Percentiles rank a stretch among this genome's conserved stretches.
Conservation (phyloP, 805 yeast genomes). For the Zygotorulaspora sp. region DNA sequence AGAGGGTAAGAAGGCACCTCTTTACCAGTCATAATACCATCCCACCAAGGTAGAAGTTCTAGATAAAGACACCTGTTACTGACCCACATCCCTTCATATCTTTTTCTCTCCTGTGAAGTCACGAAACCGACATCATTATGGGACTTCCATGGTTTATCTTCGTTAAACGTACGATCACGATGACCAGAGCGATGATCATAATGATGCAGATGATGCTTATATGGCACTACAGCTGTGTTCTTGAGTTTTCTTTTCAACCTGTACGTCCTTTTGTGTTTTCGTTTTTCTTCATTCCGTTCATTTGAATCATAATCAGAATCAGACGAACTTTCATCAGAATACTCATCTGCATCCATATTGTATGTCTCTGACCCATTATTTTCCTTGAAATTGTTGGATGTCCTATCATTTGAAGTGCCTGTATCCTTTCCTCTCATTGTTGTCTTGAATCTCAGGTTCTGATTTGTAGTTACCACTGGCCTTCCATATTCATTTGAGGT, state of each 20-base stretch:
- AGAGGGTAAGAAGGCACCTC: constrained; percentile 11
- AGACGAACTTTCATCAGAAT: constrained; percentile 3
- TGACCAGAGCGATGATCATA: constrained; percentile 11
- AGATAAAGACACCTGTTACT: constrained; percentile 71
- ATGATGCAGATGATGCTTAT: constrained; percentile 14
- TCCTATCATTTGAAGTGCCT: constrained; percentile 5
- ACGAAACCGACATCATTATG: constrained; percentile 55
- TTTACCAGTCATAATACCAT: constrained; percentile 13
- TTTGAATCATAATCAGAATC: constrained; percentile 14
- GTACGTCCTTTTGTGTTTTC: constrained; percentile 12
- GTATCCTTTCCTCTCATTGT: constrained; percentile 27
- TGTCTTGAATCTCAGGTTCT: constrained; percentile 22
- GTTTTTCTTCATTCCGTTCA: constrained; percentile 9
- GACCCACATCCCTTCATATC: constrained; percentile 94
- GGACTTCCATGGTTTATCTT: constrained; percentile 91
- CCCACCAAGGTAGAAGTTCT: constrained; percentile 36
- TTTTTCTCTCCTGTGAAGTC: constrained; percentile 67
- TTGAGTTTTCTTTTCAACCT: constrained; percentile 15
- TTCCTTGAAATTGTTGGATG: constrained; percentile 2
- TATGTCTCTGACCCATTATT: constrained; percentile 5
- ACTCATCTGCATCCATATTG: constrained; percentile 9
- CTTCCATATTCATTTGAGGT: constrained; percentile 14
- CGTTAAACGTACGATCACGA: constrained; percentile 50
- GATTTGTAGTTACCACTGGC: constrained; percentile 14
- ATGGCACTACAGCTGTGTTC: constrained; percentile 18